Percentiles rank a stretch among this genome's conserved stretches.
phyloP scores from a whole-genome alignment of 768 basidiomycete genomes.

The Russula compacta region DNA sequence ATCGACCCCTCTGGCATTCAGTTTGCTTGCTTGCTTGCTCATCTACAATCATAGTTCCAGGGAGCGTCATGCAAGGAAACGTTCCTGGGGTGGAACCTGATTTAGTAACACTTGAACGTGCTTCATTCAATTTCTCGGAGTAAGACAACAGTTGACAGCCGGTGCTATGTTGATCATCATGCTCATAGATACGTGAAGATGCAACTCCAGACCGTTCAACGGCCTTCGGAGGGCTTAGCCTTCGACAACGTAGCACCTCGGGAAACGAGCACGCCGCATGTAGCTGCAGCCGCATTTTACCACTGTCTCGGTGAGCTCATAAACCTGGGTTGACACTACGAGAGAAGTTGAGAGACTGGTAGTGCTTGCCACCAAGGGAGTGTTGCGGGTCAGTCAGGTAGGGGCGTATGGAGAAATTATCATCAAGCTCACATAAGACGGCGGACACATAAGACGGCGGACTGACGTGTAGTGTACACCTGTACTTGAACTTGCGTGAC shows the following conservation, averaged over 20 bases:
- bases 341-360: neutral
- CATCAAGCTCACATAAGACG: conserved; percentile 31
- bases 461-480: neutral
- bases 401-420: conserved; percentile 49
- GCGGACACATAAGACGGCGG: conserved; percentile 22
- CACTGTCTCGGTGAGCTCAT: conserved; percentile 62
- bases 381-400: conserved; percentile 51
- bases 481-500: neutral
- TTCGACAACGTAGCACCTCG: conserved; percentile 64
- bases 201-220: conserved; percentile 55
- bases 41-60: conserved; percentile 23
- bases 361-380: conserved; percentile 74
- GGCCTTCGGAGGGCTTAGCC: conserved; percentile 35
- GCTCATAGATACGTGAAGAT: conserved; percentile 61
- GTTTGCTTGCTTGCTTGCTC: neutral
- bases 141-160: conserved; percentile 28
- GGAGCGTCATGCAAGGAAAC: conserved; percentile 21
- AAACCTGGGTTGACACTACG: neutral
- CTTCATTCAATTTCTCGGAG: conserved; percentile 77
- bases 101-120: conserved; percentile 55
- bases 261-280: conserved; percentile 58
- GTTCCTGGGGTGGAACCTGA: conserved; percentile 47
- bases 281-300: conserved; percentile 77
- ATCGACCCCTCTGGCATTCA: conserved; percentile 17
- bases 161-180: neutral